Evolutionary conservation across 495 filamentous ascomycete genomes (phyloP).

Genomic region (Bacidia gigantensis): DNA sequence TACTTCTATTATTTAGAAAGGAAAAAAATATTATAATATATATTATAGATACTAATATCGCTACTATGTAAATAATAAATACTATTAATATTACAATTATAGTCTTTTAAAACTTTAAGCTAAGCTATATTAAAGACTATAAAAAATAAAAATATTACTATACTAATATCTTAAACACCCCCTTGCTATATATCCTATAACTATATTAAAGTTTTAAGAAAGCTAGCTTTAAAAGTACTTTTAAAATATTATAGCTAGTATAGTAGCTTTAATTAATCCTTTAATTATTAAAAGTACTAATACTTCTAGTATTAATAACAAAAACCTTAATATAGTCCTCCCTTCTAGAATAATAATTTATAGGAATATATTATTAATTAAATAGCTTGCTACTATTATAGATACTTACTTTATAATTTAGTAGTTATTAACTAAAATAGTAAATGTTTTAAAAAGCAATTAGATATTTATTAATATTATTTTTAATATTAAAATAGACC

Average conservation of each 20-base stretch:
- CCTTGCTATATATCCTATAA: neutral
- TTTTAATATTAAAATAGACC: neutral
- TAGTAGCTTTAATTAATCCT: no score
- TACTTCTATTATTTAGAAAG: neutral
- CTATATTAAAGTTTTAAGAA: neutral
- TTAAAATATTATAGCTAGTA: no score
- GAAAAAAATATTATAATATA: neutral
- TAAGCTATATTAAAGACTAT: neutral
- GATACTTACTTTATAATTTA: neutral
- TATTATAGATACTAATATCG: neutral
- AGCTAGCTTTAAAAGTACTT: no score
- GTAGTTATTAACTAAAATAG: neutral
- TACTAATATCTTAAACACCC: neutral
- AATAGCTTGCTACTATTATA: neutral
- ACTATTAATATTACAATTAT: neutral
- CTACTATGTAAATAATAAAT: neutral
- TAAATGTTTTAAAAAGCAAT: neutral
- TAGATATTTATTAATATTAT: neutral
- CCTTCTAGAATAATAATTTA: neutral
- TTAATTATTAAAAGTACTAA: no score
- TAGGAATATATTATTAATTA: neutral
- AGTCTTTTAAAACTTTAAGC: neutral
- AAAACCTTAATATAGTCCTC: neutral
- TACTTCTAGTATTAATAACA: no score
- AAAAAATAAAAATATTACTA: neutral